Percentiles rank a stretch among this genome's conserved stretches.
These are phyloP conservation scores for Quercus alba DNA, from an alignment of 306 rosid genomes.

Conservation along the genomic window DNA sequence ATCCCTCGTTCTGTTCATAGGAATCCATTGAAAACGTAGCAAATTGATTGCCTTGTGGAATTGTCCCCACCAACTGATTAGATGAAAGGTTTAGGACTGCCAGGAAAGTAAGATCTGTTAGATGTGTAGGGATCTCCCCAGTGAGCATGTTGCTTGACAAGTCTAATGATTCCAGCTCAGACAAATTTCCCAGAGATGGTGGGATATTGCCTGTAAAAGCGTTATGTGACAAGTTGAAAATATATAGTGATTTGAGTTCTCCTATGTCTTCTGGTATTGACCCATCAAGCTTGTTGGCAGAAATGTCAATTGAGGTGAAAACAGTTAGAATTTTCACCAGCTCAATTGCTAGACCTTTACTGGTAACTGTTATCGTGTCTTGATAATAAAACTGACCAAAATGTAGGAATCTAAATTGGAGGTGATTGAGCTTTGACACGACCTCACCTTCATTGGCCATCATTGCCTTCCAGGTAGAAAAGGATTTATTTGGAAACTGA, in stretches of 20 bases:
- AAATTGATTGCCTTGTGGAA: too few species aligned
- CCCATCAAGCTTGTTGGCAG: constrained; percentile 18
- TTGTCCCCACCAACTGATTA: rapidly evolving
- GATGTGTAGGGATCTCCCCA: constrained; percentile 15
- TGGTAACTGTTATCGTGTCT: constrained; percentile 18
- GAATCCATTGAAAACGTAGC: too few species aligned
- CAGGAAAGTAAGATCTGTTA: constrained; percentile 20
- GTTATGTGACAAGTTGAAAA: constrained; percentile 25
- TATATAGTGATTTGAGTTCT: neutral
- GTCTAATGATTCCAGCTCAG: constrained; percentile 35
- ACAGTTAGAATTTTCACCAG: constrained; percentile 1
- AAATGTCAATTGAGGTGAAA: constrained; percentile 15
- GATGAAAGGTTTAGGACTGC: constrained; percentile 22
- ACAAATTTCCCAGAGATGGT: constrained; percentile 23
- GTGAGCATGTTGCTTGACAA: constrained; percentile 22
- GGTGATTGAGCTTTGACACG: neutral
- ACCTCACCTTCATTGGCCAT: neutral
- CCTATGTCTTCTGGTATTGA: constrained; percentile 13
- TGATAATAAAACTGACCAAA: constrained; percentile 16
- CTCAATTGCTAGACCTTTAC: constrained; percentile 4
- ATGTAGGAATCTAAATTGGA: neutral
- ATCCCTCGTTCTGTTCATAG: too few species aligned
- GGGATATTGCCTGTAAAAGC: constrained; percentile 29
- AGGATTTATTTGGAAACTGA: neutral
- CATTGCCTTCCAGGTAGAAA: constrained; percentile 48